phyloP scores from a whole-genome alignment of 306 rosid species.

The Pterocarpus santalinus region DNA sequence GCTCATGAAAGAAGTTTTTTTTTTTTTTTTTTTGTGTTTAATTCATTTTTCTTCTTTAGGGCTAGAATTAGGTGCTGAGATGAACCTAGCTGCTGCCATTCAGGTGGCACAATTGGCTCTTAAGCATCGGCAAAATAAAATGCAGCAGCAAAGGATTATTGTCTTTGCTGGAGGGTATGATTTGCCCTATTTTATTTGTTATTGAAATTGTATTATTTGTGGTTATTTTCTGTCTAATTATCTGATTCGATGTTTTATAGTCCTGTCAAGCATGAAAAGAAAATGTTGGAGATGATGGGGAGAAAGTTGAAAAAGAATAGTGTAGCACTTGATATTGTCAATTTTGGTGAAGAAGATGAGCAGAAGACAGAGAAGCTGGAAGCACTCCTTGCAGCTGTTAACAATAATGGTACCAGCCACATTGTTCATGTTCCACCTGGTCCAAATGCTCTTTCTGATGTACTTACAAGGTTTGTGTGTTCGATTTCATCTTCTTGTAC shows the following conservation, averaged over 20 bases:
- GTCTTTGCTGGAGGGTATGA: slow-evolving; percentile 90
- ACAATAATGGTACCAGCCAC: slow-evolving; percentile 80
- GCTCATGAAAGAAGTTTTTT: slow-evolving; percentile 18
- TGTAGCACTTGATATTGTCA: slow-evolving; percentile 87
- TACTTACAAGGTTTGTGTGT: slow-evolving; percentile 63
- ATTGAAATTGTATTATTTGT: too few relatives aligned
- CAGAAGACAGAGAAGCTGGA: slow-evolving; percentile 86
- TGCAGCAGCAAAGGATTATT: slow-evolving; percentile 95
- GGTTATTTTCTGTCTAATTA: slow-evolving; percentile 8
- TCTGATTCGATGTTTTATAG: slow-evolving; percentile 52
- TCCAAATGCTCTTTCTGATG: slow-evolving; percentile 58
- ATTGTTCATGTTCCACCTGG: slow-evolving; percentile 60
- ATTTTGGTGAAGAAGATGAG: slow-evolving; percentile 94
- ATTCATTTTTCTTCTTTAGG: slow-evolving; percentile 54
- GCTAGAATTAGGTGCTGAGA: slow-evolving; percentile 91
- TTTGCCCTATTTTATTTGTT: too few relatives aligned
- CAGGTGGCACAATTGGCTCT: slow-evolving; percentile 99
- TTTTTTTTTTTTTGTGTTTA: neutral
- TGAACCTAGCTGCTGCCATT: slow-evolving; percentile 93
- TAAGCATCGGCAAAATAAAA: slow-evolving; percentile 97
- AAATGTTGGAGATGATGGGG: slow-evolving; percentile 83
- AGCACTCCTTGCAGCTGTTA: slow-evolving; percentile 85
- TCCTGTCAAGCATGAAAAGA: slow-evolving; percentile 82
- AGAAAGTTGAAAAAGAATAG: slow-evolving; percentile 88
- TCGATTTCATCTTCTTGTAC: slow-evolving; percentile 6